These are phyloP conservation scores for Lentinula aciculospora DNA, from an alignment of 768 basidiomycete species.

Conservation along the genomic window DNA sequence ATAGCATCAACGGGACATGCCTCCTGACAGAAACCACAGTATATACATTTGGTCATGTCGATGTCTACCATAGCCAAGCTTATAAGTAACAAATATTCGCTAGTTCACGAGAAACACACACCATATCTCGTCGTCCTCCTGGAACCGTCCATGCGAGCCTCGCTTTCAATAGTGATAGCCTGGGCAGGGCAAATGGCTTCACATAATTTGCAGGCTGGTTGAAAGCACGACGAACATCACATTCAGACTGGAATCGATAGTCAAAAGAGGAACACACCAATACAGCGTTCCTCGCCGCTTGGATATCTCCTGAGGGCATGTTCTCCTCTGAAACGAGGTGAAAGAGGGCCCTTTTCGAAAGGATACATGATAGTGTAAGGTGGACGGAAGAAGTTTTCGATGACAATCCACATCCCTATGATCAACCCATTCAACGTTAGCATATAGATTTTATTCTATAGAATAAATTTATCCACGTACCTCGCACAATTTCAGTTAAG, in stretches of 20 bases:
- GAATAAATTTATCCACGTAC: slow-evolving; percentile 36
- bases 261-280: slow-evolving; percentile 54
- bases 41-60: slow-evolving; percentile 99
- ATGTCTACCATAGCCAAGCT: slow-evolving; percentile 54
- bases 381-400: slow-evolving; percentile 87
- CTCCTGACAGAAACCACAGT: slow-evolving; percentile 99
- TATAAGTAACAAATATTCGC: background rate
- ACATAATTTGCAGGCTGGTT: slow-evolving; percentile 92
- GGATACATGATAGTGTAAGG: slow-evolving; percentile 99
- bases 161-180: slow-evolving; percentile 98
- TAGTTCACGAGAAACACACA: slow-evolving; percentile 24
- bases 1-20: slow-evolving; percentile 99
- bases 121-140: slow-evolving; percentile 98
- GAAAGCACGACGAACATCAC: background rate
- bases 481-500: slow-evolving; percentile 96
- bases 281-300: slow-evolving; percentile 97
- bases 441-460: slow-evolving; percentile 4
- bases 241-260: background rate
- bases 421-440: slow-evolving; percentile 9
- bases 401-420: slow-evolving; percentile 95
- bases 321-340: slow-evolving; percentile 97
- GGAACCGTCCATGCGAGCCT: slow-evolving; percentile 91
- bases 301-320: slow-evolving; percentile 96
- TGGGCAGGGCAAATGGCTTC: slow-evolving; percentile 99
- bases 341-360: slow-evolving; percentile 96